Percentiles rank a stretch among this genome's conserved stretches.
These are phyloP conservation scores for Penicillium maclennaniae DNA, from an alignment of 495 filamentous ascomycete species.

Conservation along the genomic window DNA sequence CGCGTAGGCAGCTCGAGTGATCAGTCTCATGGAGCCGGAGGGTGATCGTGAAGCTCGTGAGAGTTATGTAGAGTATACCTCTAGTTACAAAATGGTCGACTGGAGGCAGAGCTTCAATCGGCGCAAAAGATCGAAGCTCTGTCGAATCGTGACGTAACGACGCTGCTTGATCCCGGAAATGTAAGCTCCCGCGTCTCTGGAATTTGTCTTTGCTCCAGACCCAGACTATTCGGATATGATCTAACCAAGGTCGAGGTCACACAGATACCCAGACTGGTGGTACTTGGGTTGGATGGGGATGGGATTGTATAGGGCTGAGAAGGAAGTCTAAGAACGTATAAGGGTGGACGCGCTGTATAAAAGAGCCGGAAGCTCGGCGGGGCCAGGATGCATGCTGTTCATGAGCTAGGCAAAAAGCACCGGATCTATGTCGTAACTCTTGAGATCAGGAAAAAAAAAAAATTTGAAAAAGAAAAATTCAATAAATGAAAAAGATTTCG, in stretches of 20 bases:
- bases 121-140: conserved; percentile 17
- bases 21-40: conserved; percentile 20
- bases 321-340: conserved; percentile 14
- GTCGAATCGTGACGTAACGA: conserved; percentile 31
- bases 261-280: background rate
- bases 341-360: conserved; percentile 15
- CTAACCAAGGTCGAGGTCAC: background rate
- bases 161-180: conserved; percentile 6
- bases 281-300: background rate
- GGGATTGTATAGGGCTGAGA: conserved; percentile 21
- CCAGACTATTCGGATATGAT: background rate
- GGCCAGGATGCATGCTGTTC: conserved; percentile 6
- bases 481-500: no score
- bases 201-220: background rate
- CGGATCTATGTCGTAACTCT: background rate
- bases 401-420: conserved; percentile 6
- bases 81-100: background rate
- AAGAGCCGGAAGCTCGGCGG: conserved; percentile 4
- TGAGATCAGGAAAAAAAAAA: background rate
- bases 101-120: conserved; percentile 12
- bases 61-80: background rate
- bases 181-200: background rate
- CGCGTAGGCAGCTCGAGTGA: conserved; percentile 28
- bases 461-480: conserved; percentile 1
- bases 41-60: conserved; percentile 3